Conservation (phyloP, 1,284 basidiomycete genomes). For the Pseudomicrostroma phylloplanum region DNA sequence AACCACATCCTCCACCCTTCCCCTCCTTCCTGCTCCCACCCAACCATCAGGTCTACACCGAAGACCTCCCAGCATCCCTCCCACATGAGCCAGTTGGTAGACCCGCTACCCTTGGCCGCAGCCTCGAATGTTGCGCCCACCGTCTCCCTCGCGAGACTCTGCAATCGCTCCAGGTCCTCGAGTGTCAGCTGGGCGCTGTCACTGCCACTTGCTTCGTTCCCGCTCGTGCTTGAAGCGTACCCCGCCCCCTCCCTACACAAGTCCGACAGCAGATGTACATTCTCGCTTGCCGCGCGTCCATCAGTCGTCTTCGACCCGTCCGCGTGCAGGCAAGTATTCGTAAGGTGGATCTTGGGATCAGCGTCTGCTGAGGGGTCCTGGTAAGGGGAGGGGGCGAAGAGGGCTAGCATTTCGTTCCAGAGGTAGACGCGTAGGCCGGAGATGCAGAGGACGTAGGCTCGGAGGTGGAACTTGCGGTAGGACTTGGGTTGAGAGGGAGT, state of each 20-base stretch:
- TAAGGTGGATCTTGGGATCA: slow-evolving; percentile 76
- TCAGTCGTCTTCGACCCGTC: slow-evolving; percentile 15
- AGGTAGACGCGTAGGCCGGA: slow-evolving; percentile 55
- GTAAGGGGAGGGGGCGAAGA: slow-evolving; percentile 60
- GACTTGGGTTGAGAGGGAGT: slow-evolving; percentile 41
- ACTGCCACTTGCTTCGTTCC: no score
- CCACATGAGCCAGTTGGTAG: slow-evolving; percentile 76
- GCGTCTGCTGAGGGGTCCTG: slow-evolving; percentile 16
- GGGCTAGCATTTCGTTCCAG: slow-evolving; percentile 72
- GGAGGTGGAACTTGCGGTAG: slow-evolving; percentile 70
- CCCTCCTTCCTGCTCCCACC: background rate
- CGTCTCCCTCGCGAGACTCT: slow-evolving; percentile 40
- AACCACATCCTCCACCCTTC: slow-evolving; percentile 62
- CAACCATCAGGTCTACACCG: slow-evolving; percentile 74
- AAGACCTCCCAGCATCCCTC: slow-evolving; percentile 94
- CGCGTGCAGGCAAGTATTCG: slow-evolving; percentile 87
- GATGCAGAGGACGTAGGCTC: slow-evolving; percentile 80
- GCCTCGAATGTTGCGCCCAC: slow-evolving; percentile 79
- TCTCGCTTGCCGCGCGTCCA: slow-evolving; percentile 38
- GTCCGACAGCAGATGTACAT: slow-evolving; percentile 67
- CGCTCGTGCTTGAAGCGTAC: slow-evolving; percentile 56
- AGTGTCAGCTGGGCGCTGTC: background rate
- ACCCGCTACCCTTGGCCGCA: slow-evolving; percentile 63
- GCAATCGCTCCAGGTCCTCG: slow-evolving; percentile 12
- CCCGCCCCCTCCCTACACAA: slow-evolving; percentile 58